phyloP scores from a whole-genome alignment of 805 yeast species.

The Starmerella davenportii region DNA sequence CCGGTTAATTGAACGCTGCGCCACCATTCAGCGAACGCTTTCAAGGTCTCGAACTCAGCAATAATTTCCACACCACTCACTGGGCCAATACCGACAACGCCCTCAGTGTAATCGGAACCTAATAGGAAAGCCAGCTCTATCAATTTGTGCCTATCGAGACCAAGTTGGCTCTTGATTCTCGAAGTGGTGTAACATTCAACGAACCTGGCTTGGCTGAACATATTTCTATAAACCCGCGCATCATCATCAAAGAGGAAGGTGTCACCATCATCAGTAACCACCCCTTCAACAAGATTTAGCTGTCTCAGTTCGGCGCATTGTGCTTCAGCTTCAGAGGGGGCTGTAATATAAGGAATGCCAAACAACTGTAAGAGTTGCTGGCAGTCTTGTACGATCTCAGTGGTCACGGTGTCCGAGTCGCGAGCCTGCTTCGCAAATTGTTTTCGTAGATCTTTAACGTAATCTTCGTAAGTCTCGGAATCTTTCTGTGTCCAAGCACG shows the following conservation, averaged over 20 bases:
- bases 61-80: slow-evolving; percentile 78
- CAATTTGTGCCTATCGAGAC: slow-evolving; percentile 42
- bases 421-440: slow-evolving; percentile 51
- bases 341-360: slow-evolving; percentile 87
- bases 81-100: slow-evolving; percentile 85
- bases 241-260: slow-evolving; percentile 81
- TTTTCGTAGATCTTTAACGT: slow-evolving; percentile 33
- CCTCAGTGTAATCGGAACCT: slow-evolving; percentile 93
- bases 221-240: slow-evolving; percentile 58
- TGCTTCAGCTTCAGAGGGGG: slow-evolving; percentile 99
- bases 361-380: slow-evolving; percentile 72
- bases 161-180: slow-evolving; percentile 45
- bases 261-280: slow-evolving; percentile 94
- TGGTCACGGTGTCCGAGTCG: slow-evolving; percentile 83
- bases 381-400: slow-evolving; percentile 71
- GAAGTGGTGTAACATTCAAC: slow-evolving; percentile 63
- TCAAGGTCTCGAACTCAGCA: slow-evolving; percentile 53
- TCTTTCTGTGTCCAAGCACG: slow-evolving; percentile 9
- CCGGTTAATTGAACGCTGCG: slow-evolving; percentile 27
- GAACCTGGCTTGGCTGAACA: slow-evolving; percentile 83
- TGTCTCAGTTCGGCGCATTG: slow-evolving; percentile 71
- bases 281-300: slow-evolving; percentile 76
- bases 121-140: slow-evolving; percentile 67
- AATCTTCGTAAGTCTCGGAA: slow-evolving; percentile 16
- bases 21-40: slow-evolving; percentile 40